A percentile compares a stretch with the other conserved stretches of the same genome.
Conservation (phyloP, 306 rosid species). For the Lupinus albus region DNA sequence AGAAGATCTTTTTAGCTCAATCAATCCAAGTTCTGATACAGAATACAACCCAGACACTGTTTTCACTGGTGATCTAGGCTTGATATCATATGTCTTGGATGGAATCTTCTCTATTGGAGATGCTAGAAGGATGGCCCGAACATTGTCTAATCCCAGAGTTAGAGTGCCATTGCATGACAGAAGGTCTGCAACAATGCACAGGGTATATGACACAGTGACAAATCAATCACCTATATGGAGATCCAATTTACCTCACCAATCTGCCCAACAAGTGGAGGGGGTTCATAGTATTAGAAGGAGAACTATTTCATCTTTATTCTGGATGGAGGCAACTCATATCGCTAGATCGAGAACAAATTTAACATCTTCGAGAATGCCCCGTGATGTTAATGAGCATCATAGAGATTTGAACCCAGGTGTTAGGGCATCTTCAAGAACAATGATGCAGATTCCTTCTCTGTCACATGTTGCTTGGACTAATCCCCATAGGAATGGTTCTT, state of each 20-base stretch:
- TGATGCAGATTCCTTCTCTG: constrained; percentile 19
- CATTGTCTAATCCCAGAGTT: constrained; percentile 43
- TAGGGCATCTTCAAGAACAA: constrained; percentile 36
- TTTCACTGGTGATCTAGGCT: constrained; percentile 33
- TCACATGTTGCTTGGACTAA: constrained; percentile 33
- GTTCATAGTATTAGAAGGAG: constrained; percentile 43
- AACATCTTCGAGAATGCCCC: constrained; percentile 42
- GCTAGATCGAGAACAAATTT: constrained; percentile 49
- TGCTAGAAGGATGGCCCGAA: constrained; percentile 31
- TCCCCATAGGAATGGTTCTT: constrained; percentile 25
- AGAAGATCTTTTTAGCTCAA: constrained; percentile 64
- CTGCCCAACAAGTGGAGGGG: constrained; percentile 41
- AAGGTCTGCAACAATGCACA: constrained; percentile 47
- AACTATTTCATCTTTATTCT: constrained; percentile 26
- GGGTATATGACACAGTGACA: constrained; percentile 42
- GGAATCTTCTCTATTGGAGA: constrained; percentile 46
- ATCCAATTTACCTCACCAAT: constrained; percentile 38
- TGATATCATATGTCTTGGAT: constrained; percentile 45
- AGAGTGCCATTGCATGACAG: constrained; percentile 46
- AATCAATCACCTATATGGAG: constrained; percentile 53
- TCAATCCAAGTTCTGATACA: constrained; percentile 47
- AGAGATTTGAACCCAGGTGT: constrained; percentile 37
- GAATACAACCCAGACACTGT: constrained; percentile 36
- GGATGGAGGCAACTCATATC: constrained; percentile 22
- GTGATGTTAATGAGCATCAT: constrained; percentile 7